Evolutionary conservation across 2,329 filamentous ascomycete species (phyloP).

Genomic region (Aspergillus alliaceus): DNA sequence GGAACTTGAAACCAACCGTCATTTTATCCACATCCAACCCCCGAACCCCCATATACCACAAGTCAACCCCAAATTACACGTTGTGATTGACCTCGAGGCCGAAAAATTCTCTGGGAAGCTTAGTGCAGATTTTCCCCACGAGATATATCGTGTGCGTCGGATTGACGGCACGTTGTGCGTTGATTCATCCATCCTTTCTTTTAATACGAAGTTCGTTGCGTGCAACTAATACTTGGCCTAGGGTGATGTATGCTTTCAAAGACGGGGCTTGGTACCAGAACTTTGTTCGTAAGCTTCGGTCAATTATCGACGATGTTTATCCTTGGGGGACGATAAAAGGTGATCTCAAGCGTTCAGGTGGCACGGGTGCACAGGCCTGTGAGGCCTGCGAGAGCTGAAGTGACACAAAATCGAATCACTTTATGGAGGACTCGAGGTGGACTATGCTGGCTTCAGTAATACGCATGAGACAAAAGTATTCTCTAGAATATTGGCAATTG

Average conservation of each 20-base stretch:
- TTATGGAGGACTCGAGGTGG: too few relatives aligned
- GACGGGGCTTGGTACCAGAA: background rate
- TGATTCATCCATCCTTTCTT: background rate
- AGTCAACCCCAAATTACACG: background rate
- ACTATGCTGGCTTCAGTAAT: too few relatives aligned
- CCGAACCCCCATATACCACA: background rate
- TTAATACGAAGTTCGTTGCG: background rate
- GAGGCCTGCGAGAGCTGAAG: background rate
- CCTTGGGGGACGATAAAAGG: background rate
- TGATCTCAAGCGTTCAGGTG: background rate
- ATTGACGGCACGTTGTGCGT: background rate
- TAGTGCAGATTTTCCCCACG: background rate
- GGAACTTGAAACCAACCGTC: background rate
- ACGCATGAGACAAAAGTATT: too few relatives aligned
- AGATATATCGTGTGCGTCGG: background rate
- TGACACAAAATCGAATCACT: background rate
- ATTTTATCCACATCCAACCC: conserved; percentile 1
- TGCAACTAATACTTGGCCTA: background rate
- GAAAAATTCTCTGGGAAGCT: background rate
- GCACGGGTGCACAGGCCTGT: background rate
- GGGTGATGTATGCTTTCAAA: background rate
- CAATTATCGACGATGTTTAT: background rate
- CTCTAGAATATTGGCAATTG: too few relatives aligned
- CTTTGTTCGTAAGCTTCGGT: background rate
- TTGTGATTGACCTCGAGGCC: background rate